Base-by-base conservation (phyloP, 768 basidiomycete genomes). In the Auricularia sp. region DNA sequence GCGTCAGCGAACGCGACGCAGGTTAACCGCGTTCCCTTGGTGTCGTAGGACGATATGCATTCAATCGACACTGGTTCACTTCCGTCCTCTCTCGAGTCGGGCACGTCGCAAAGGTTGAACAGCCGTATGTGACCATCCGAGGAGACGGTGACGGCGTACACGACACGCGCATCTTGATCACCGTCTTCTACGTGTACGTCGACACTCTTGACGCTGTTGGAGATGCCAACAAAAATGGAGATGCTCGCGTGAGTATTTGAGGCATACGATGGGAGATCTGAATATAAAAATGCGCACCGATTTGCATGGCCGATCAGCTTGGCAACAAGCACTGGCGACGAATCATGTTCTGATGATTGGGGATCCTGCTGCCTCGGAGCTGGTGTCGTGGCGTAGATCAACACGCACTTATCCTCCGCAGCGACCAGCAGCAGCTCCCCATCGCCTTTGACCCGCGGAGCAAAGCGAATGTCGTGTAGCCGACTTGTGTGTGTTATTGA, bases 371-470 rank as follows among this genome's bases (percentile, higher is more conserved):
- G 85, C 80, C 14, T 76, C 71, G 3, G 80, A 78, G 36, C 29
- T 29, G 29, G 29, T 2, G 29, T 29, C 29, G 29, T 91, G 67
- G 82, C 81, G 75, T 95, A 98, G 10, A 94, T 77, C 1, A 93
- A 83, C 2, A 92, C 78, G 70, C 90, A 90, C 69, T 89, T 93
- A 73, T 98, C 94, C 76, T 99, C 97, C 4, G 89, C 94, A 2
- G 85, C 90, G 6, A 87, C 91, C 62, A 96, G 79, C 6, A 98
- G 77, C 37, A 95, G 73, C 70, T 94, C 89, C 51, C 82, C 83
- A 0, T 77, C 74, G 2, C 81, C 82, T 33, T 77, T 75, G 0
- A 83, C 80, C 58, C 85, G 82, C 68, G 80, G 80, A 71, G 82
- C 85, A 76, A 98, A 98, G 62, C 80, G 81, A 59, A 93, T 73